These are phyloP conservation scores for Tetragonia tetragonoides DNA, from an alignment of 148 eudicot species.

Conservation along the genomic window DNA sequence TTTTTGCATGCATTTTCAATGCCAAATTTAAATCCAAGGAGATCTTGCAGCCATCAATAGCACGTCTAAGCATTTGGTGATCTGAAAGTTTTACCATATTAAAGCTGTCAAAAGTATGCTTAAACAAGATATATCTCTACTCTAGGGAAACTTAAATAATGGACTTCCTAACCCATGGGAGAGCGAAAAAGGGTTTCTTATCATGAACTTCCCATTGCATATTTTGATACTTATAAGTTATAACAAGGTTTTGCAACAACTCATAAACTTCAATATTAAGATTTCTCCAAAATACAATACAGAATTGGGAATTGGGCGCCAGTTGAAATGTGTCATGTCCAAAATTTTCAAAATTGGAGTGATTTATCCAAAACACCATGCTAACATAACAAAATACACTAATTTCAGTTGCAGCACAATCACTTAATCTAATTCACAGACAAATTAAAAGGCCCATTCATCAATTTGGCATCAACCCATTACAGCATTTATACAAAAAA, in stretches of 20 bases:
- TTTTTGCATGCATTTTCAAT: slow-evolving; percentile 31
- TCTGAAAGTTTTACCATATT: slow-evolving; percentile 27
- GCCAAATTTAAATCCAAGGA: slow-evolving; percentile 33
- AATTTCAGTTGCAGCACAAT: not conserved
- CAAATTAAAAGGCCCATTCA: not conserved
- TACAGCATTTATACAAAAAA: not conserved
- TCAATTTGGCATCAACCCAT: not conserved
- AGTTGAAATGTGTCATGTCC: too few relatives aligned
- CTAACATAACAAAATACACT: not conserved
- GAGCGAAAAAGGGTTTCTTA: not conserved
- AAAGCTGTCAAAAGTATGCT: not conserved
- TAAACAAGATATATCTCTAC: too few relatives aligned
- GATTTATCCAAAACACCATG: not conserved
- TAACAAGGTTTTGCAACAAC: not conserved
- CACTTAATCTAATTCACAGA: not conserved
- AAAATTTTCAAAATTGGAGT: too few relatives aligned
- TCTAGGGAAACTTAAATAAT: not conserved
- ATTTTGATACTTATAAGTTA: not conserved
- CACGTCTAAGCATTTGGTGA: slow-evolving; percentile 35
- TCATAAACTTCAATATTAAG: not conserved
- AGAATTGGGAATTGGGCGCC: too few relatives aligned
- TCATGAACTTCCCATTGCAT: not conserved
- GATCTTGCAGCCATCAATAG: slow-evolving; percentile 44
- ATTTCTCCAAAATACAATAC: not conserved
- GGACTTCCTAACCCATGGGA: not conserved